These are phyloP conservation scores for Sclerotiophoma versabilis DNA, from an alignment of 2,329 filamentous ascomycete genomes.

Conservation along the genomic window DNA sequence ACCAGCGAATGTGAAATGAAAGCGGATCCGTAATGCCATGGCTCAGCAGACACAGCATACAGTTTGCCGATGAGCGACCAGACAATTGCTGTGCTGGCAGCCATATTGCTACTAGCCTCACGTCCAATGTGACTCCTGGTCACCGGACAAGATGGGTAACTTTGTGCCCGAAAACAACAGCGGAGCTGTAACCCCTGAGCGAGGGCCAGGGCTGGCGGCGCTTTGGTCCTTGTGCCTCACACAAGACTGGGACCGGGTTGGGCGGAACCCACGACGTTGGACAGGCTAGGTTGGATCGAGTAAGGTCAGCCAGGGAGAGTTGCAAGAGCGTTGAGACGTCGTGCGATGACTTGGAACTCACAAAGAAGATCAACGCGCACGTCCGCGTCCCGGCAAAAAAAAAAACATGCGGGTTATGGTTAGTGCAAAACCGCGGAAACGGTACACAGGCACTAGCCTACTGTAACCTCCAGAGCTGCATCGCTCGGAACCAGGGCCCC, in stretches of 20 bases:
- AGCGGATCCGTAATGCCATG: slow-evolving; percentile 38
- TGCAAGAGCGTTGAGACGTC: slow-evolving; percentile 43
- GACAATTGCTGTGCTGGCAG: slow-evolving; percentile 39
- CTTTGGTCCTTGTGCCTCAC: slow-evolving; percentile 29
- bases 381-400: slow-evolving; percentile 33
- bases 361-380: slow-evolving; percentile 45
- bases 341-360: slow-evolving; percentile 43
- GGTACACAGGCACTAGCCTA: slow-evolving; percentile 32
- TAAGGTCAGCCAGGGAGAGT: slow-evolving; percentile 41
- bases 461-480: slow-evolving; percentile 15
- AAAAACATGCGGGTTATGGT: slow-evolving; percentile 32
- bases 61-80: slow-evolving; percentile 29
- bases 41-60: slow-evolving; percentile 33
- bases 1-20: slow-evolving; percentile 42
- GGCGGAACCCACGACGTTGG: slow-evolving; percentile 46
- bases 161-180: slow-evolving; percentile 31
- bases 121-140: slow-evolving; percentile 39
- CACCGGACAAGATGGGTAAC: slow-evolving; percentile 32
- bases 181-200: slow-evolving; percentile 42
- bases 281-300: slow-evolving; percentile 39
- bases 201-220: slow-evolving; percentile 44
- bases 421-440: slow-evolving; percentile 37
- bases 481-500: slow-evolving; percentile 22
- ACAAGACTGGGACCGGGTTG: slow-evolving; percentile 40
- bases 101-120: slow-evolving; percentile 27